A percentile compares a stretch with the other conserved stretches of the same genome.
Conservation (phyloP, 2,329 filamentous ascomycete species). For the Cytospora leucostoma region DNA sequence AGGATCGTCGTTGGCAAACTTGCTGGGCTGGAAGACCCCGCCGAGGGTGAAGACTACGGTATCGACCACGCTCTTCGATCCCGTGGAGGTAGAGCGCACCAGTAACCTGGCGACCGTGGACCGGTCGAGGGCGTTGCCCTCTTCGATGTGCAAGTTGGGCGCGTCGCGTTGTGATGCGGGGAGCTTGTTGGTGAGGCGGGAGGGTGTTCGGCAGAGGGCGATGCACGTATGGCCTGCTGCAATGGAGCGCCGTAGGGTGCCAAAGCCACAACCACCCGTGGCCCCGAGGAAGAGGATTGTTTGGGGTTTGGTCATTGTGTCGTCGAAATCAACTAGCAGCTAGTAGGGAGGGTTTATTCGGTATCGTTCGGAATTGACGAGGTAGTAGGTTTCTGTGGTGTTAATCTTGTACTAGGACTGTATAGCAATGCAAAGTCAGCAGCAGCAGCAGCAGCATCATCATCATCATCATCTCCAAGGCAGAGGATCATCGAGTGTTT, state of each 20-base stretch:
- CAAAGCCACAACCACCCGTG: constrained; percentile 51
- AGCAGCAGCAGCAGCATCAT: too few relatives aligned
- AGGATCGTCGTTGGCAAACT: constrained; percentile 46
- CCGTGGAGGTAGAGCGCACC: constrained; percentile 31
- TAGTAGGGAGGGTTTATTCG: too few relatives aligned
- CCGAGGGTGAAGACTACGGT: constrained; percentile 53
- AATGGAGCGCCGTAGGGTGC: constrained; percentile 48
- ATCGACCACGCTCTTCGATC: constrained; percentile 42
- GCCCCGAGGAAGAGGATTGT: constrained; percentile 56
- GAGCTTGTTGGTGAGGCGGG: constrained; percentile 47
- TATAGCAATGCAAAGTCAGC: too few relatives aligned
- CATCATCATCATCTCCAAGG: too few relatives aligned
- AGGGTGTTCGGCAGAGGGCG: constrained; percentile 52
- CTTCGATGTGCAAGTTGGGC: constrained; percentile 45
- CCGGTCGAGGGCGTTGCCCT: constrained; percentile 51
- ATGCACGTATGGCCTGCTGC: constrained; percentile 48
- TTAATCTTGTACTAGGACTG: too few relatives aligned
- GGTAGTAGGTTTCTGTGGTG: too few relatives aligned
- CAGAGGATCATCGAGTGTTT: too few relatives aligned
- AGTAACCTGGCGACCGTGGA: constrained; percentile 42
- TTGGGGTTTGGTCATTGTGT: constrained; percentile 33
- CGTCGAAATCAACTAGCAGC: too few relatives aligned
- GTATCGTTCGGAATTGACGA: too few relatives aligned
- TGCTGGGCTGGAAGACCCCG: constrained; percentile 36
- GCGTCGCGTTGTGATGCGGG: constrained; percentile 30